A percentile compares a stretch with the other conserved stretches of the same genome.
Conservation (phyloP, 2,329 filamentous ascomycete species). For the Xylariaceae sp. region DNA sequence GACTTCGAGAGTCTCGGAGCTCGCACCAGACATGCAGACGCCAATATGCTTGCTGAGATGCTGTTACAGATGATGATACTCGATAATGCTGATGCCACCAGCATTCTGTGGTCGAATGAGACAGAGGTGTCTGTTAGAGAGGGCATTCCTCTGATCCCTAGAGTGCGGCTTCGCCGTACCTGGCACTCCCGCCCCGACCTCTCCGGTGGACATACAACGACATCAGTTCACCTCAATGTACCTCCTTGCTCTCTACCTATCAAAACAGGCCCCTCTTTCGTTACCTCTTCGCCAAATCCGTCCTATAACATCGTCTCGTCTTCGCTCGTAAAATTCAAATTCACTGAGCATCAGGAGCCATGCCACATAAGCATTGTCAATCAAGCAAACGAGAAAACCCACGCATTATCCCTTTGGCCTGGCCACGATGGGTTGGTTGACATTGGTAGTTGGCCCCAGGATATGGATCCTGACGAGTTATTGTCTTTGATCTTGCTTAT, state of each 20-base stretch:
- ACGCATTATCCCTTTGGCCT: no score
- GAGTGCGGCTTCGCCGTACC: neutral
- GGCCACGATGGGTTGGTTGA: neutral
- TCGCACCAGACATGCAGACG: neutral
- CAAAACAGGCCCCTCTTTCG: no score
- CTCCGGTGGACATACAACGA: neutral
- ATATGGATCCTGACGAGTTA: neutral
- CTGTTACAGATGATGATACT: constrained; percentile 2
- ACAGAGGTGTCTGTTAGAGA: constrained; percentile 1
- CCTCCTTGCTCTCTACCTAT: no score
- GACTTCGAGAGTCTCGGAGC: neutral
- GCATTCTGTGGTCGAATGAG: constrained; percentile 1
- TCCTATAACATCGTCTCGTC: no score
- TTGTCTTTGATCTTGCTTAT: neutral
- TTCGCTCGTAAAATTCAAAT: no score
- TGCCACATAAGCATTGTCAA: no score
- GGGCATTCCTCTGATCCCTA: neutral
- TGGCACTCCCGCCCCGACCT: neutral
- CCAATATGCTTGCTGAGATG: neutral
- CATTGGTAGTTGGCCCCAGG: no score
- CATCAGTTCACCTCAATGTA: neutral
- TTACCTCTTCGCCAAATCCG: no score
- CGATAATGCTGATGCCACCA: neutral
- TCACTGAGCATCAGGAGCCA: no score
- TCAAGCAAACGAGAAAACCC: no score